These are phyloP conservation scores for Alternaria viburni DNA, from an alignment of 2,329 filamentous ascomycete species.

Conservation along the genomic window DNA sequence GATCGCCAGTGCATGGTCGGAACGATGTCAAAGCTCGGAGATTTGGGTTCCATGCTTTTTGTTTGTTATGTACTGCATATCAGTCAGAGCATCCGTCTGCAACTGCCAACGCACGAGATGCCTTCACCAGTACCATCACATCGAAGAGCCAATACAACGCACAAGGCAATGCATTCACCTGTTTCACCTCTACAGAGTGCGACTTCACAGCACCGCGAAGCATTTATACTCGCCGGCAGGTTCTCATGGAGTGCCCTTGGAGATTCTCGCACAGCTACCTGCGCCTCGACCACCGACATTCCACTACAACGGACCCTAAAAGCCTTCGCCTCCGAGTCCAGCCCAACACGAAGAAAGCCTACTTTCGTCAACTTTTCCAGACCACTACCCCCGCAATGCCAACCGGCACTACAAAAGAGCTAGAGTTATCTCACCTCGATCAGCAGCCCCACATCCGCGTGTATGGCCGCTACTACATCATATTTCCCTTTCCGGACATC, in stretches of 20 bases:
- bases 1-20: background rate
- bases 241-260: background rate
- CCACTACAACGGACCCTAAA: background rate
- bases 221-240: background rate
- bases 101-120: background rate
- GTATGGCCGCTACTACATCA: slow-evolving; percentile 20
- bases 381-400: background rate
- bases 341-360: background rate
- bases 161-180: background rate
- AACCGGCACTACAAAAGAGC: background rate
- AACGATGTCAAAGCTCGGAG: background rate
- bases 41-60: background rate
- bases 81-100: background rate
- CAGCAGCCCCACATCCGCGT: slow-evolving; percentile 23
- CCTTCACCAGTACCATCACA: background rate
- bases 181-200: background rate
- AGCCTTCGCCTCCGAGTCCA: background rate
- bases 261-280: background rate
- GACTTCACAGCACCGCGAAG: background rate
- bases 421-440: slow-evolving; percentile 24
- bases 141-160: background rate
- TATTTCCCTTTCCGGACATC: slow-evolving; percentile 24
- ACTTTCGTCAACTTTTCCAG: background rate
- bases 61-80: background rate
- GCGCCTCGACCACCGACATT: background rate